Evolutionary conservation across 2,329 filamentous ascomycete species (phyloP), one percentile per base, ranked within the genome.

Genomic region (Harringtonia aguacate): DNA sequence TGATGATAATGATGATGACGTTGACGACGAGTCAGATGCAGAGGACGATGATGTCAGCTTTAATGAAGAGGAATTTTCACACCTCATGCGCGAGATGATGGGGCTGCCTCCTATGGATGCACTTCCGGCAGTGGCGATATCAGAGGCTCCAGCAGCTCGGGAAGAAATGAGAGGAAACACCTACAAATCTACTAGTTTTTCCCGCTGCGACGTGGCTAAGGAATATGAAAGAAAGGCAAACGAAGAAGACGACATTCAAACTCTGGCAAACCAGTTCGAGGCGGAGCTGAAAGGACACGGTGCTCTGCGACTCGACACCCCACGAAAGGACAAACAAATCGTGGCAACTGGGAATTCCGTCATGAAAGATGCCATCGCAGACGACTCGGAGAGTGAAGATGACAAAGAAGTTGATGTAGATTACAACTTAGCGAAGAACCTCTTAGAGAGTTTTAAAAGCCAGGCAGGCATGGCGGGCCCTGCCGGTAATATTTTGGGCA

Each of bases 11-110:
- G 76, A 75, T 18, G 84, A 87, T 55, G 83, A 88, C 50, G 81
- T 81, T 52, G 82, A 84, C 37, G 77, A 85, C 7, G 83, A 79
- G 45, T 90, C 94, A 52, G 79, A 94, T 50, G 89, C 97, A 60
- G 77, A 81, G 30, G 83, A 90, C 50, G 81, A 81, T 52, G 82
- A 84, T 37, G 77, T 85, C 7, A 83, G 79, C 45, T 90, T 94
- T 52, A 79, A 94, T 50, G 89, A 97, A 60, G 77, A 81, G 30
- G 83, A 90, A 43, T 95, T 95, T 53, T 73, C 83, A 9, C 76
- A 69, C 43, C 87, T 95, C 73, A 95, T 98, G 86, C 78, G 80
- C 48, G 85, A 94, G 57, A 89, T 94, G 81, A 89, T 92, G 81
- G 86, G 85, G 1, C 69, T 79, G 36, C 68, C 71, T 10, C 21